phyloP scores from a whole-genome alignment of 2,329 filamentous ascomycete genomes.

The Aspergillus calidoustus region DNA sequence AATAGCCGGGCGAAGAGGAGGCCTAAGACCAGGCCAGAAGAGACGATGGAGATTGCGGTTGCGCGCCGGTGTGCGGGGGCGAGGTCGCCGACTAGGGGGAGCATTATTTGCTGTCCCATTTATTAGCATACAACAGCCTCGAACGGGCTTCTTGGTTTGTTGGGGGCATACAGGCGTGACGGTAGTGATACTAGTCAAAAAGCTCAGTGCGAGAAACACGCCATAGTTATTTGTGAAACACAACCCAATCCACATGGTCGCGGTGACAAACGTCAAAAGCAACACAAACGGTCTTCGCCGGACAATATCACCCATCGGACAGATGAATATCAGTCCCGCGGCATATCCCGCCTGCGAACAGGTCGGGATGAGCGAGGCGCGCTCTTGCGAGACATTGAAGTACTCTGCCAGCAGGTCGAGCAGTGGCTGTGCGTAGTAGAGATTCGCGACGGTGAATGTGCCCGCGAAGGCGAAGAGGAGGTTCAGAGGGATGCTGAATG shows the following conservation, averaged over 20 bases:
- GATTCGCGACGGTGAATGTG: conserved; percentile 66
- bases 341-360: conserved; percentile 82
- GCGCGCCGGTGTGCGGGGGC: conserved; percentile 71
- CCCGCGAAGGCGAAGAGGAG: conserved; percentile 66
- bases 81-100: conserved; percentile 78
- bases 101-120: conserved; percentile 76
- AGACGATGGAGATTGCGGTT: conserved; percentile 72
- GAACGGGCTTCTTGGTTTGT: background rate
- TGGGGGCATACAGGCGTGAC: conserved; percentile 64
- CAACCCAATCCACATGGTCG: conserved; percentile 69
- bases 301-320: conserved; percentile 74
- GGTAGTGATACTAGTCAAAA: conserved; percentile 74
- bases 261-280: conserved; percentile 68
- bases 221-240: conserved; percentile 69
- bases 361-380: conserved; percentile 71
- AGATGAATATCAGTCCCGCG: conserved; percentile 71
- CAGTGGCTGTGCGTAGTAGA: conserved; percentile 83
- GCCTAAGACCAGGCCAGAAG: conserved; percentile 75
- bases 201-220: conserved; percentile 71
- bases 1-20: conserved; percentile 77
- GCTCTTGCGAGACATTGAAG: conserved; percentile 72
- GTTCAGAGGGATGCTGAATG: conserved; percentile 71
- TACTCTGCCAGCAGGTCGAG: conserved; percentile 74
- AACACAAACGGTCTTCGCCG: conserved; percentile 72
- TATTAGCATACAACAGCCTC: too few relatives aligned